Base-by-base conservation (phyloP, 2,329 filamentous ascomycete genomes). In the Aplosporella prunicola region DNA sequence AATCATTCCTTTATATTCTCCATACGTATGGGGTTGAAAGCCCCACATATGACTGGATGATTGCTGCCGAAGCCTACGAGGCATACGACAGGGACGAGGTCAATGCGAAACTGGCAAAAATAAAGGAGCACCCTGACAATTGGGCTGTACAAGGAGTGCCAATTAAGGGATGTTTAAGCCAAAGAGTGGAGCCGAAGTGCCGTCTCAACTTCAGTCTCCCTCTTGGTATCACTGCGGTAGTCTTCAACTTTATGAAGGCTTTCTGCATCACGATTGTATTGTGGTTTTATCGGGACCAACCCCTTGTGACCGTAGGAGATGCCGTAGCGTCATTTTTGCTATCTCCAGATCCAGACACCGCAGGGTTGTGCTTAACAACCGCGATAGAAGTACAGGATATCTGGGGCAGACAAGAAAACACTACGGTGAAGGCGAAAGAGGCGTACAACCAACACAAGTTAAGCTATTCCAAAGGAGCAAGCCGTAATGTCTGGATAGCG, bases 171-270 rank as follows among this genome's bases (percentile, higher is more conserved):
- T 32, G 31, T 17, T 22, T 16, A 15, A 32, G 31, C 18, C 20
- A 32, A 15, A 32, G 9, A n/a, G 31, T 32, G 8, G 31, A 23
- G 7, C 31, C 20, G 6, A 32, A 20, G 32, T 34, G 32, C 22
- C 24, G 32, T 9, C 22, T 34, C 15, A 34, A 32, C 13, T 34
- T 34, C 32, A 34, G 26, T 14, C 32, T 34, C 15, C 32, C 32
- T 4, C 15, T 25, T n/a, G 15, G 24, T 16, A 15, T 17, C 32
- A 34, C 26, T 11, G 20, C 26, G 15, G 26, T 34, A 24, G 22
- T 15, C 13, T 34, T 34, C 32, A 27, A 35, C 20, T n/a, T 24
- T 6, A n/a, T 35, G 9, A 35, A 27, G 23, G n/a, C 27, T 20
- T 15, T 8, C n/a, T 35, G 22, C 23, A 20, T 35, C 13, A 10